Conservation (phyloP, 2,329 filamentous ascomycete genomes). For the Arachnomyces sp. region DNA sequence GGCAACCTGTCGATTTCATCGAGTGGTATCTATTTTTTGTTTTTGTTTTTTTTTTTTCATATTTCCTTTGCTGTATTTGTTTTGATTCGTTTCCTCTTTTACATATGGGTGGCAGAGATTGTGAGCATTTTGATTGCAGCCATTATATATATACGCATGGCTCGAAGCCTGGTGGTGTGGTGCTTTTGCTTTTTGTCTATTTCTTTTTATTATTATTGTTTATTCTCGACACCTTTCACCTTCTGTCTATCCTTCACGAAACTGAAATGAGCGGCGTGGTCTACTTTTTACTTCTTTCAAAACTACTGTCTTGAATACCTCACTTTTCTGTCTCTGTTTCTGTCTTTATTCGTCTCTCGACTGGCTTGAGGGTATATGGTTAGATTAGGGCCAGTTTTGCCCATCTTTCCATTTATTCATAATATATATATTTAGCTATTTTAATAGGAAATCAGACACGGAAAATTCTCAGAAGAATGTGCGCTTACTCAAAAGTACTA, state of each 20-base stretch:
- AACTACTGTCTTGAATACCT: too few species aligned
- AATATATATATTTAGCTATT: too few species aligned
- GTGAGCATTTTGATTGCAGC: not conserved
- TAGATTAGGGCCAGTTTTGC: too few species aligned
- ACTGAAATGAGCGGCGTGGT: not conserved
- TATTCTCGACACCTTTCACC: not conserved
- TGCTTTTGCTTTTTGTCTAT: not conserved
- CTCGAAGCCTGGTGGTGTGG: not conserved
- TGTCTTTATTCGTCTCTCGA: too few species aligned
- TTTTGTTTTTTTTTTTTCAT: not conserved
- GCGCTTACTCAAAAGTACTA: too few species aligned
- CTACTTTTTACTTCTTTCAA: not conserved
- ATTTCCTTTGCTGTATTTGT: conserved; percentile 1
- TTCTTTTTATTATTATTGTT: conserved; percentile 2
- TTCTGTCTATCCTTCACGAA: not conserved
- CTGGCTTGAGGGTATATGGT: too few species aligned
- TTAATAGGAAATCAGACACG: too few species aligned
- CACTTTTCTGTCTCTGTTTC: too few species aligned
- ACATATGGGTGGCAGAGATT: not conserved
- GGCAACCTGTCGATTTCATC: conserved; percentile 3
- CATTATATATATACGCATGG: too few species aligned
- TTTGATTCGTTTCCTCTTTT: not conserved
- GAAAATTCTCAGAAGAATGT: too few species aligned
- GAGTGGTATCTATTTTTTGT: not conserved
- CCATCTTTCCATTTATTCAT: too few species aligned